Evolutionary conservation across 306 rosid species (phyloP).

Genomic region (Lotus japonicus): DNA sequence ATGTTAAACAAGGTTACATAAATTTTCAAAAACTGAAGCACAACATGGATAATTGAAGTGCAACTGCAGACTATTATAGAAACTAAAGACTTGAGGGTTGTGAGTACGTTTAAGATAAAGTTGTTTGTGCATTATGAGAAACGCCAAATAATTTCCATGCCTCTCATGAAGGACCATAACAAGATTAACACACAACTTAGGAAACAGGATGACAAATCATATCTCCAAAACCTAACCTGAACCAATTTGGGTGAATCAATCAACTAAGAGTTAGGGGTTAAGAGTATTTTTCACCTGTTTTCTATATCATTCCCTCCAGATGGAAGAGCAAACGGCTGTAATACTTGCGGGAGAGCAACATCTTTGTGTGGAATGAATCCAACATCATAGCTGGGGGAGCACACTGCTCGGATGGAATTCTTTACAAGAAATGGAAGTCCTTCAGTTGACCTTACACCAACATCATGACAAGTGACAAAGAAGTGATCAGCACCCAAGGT

Average conservation of each 20-base stretch:
- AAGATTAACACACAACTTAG: background rate
- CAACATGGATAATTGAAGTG: background rate
- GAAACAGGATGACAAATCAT: background rate
- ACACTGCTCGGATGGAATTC: slow-evolving; percentile 89
- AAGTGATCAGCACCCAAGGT: slow-evolving; percentile 96
- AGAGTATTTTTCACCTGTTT: slow-evolving; percentile 49
- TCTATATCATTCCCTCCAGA: slow-evolving; percentile 89
- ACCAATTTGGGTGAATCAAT: background rate
- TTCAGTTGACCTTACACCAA: slow-evolving; percentile 95
- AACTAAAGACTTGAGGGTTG: background rate
- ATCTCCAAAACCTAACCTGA: slow-evolving; percentile 3
- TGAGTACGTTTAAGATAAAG: background rate
- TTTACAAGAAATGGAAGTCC: slow-evolving; percentile 80
- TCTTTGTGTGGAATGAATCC: slow-evolving; percentile 98
- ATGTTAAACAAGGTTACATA: background rate
- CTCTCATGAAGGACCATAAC: background rate
- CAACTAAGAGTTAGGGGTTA: background rate
- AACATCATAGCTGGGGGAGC: slow-evolving; percentile 96
- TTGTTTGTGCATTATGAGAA: background rate
- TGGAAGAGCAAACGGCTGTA: slow-evolving; percentile 97
- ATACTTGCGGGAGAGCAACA: slow-evolving; percentile 90
- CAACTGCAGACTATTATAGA: background rate
- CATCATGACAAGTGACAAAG: slow-evolving; percentile 97
- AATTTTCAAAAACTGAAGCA: background rate
- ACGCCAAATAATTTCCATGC: background rate